Base-by-base conservation (phyloP, 805 yeast species). In the Candida mattraensis region DNA sequence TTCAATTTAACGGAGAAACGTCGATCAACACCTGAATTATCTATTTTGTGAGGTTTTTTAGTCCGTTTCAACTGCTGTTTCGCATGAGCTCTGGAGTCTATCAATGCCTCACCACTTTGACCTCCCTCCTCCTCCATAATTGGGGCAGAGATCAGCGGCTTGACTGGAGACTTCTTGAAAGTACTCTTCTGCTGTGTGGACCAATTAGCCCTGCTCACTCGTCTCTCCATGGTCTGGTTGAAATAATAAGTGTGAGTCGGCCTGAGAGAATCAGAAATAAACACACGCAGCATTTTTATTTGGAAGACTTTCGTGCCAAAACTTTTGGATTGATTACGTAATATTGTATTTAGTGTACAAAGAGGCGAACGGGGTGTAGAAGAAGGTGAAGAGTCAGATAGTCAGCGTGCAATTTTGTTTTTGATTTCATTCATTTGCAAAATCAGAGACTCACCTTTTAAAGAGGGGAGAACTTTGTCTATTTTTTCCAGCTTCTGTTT, bases 161-260 rank as follows among this genome's bases (percentile, higher is more conserved):
- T 30, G 28, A 30, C 30, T 18, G 34, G 14, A n/a, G n/a, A n/a
- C n/a, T n/a, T n/a, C 36, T 27, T 29, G 21, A 22, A 30, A 6
- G 32, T 19, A n/a, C 16, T 30, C 23, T 22, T n/a, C 28, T 39
- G 35, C 14, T 45, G 46, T 15, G 58, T 48, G 21, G 54, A 45
- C 58, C 58, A 53, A 43, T 48, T 51, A 44, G 56, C 58, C 36
- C 53, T 44, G 31, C 56, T 52, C 12, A 41, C 24, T 23, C 54
- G 34, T 39, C 50, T 45, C 15, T 49, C 47, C 39, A 45, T 42
- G 5, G 18, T 26, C 16, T 7, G 13, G 7, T n/a, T 12, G 19
- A 8, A 8, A 11, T 20, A 7, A 20, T 7, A 7, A 8, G 10
- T 20, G 7, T 20, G 10, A 20, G 11, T 11, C 7, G 23, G 10